Evolutionary conservation across 1,284 basidiomycete genomes (phyloP).

Genomic region (Fomitopsis pinicola): DNA sequence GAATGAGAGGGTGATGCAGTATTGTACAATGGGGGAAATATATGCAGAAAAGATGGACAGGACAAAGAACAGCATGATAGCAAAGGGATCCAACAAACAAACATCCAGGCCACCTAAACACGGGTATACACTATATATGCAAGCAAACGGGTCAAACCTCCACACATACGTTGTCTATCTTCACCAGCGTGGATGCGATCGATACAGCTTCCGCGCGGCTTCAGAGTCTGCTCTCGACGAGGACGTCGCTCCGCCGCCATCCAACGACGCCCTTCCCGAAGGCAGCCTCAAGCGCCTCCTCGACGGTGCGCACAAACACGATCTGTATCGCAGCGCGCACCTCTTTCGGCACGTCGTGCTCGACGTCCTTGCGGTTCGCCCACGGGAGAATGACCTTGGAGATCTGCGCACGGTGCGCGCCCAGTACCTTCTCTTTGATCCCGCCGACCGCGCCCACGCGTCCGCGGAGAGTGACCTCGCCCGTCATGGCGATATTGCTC

Average conservation of each 20-base stretch:
- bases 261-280: conserved; percentile 63
- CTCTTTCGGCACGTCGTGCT: conserved; percentile 74
- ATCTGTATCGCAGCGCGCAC: conserved; percentile 74
- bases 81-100: not conserved
- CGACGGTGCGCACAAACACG: conserved; percentile 73
- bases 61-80: no score
- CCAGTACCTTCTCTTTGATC: conserved; percentile 80
- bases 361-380: conserved; percentile 82
- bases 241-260: conserved; percentile 49
- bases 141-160: not conserved
- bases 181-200: not conserved
- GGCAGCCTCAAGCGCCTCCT: conserved; percentile 77
- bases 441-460: conserved; percentile 80
- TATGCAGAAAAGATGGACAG: not conserved
- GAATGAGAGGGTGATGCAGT: not conserved
- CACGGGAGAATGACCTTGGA: conserved; percentile 79
- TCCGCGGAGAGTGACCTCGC: conserved; percentile 80
- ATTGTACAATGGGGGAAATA: not conserved
- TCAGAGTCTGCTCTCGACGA: conserved; percentile 55
- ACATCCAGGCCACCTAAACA: not conserved
- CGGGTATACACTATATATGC: not conserved
- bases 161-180: not conserved
- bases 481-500: conserved; percentile 76
- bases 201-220: not conserved
- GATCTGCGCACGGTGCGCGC: conserved; percentile 80